Base-by-base conservation (phyloP, 2,329 filamentous ascomycete genomes). In the Phaeosphaeria sp. region DNA sequence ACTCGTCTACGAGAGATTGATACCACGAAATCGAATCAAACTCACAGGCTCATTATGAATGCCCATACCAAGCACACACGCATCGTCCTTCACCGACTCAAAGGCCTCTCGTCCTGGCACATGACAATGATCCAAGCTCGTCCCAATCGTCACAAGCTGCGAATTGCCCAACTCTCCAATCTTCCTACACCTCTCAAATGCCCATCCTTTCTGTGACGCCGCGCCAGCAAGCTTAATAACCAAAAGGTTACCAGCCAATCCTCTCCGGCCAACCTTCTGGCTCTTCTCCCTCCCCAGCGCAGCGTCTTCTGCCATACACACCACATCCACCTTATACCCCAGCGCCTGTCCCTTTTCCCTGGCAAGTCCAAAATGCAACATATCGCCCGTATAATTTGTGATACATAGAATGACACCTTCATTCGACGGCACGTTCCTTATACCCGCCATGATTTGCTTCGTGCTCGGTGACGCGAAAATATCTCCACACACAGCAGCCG, bases 81-180 rank as follows among this genome's bases (percentile, higher is more conserved):
- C 64, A 58, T 76, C 64, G 13, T 75, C 71, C 1, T 78, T 72
- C 4, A 84, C 77, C 0, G 79, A 75, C 61, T 84, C 80, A 55
- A 85, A 83, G 6, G 82, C 81, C 33, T 81, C 78, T 56, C 82
- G 65, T 11, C 82, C 82, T 2, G 82, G 82, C 2, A 85, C 82
- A 61, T 84, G 82, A 64, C 82, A 84, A 64, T 84, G 82, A 64
- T 85, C 82, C 17, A 85, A 63, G 50, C 79, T 81, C 13, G 81
- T 80, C 1, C 81, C 83, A 52, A 84, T 82, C 3, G 81, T 83
- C 5, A 83, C 82, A 21, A 83, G 69, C 43, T 82, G 76, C 18
- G 67, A 74, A 60, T 81, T 81, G 4, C 79, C 79, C 11, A 79
- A 62, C 36, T 78, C 72, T 13, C 80, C 81, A 55, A 83, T 78